Evolutionary conservation across 139 green algal species (phyloP), one percentile per base, ranked within the genome.

Genomic region (Ostreobium quekettii): DNA sequence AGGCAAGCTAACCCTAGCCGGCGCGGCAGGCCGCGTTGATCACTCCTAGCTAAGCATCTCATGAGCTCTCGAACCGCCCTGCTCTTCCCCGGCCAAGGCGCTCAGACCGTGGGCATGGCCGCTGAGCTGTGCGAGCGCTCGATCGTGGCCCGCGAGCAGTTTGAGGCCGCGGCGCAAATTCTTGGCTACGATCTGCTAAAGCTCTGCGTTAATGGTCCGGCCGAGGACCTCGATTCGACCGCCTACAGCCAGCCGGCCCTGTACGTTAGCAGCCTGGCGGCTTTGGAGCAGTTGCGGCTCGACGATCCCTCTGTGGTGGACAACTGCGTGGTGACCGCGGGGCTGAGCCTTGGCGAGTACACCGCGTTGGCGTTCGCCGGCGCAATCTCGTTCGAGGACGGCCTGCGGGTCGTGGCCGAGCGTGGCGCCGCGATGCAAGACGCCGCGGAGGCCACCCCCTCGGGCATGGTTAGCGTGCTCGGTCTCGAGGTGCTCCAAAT

Each of bases 361-460:
- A 99, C 94, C 11, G 95, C 95, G 1, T 86, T 99, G 26, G 78
- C 89, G 1, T 99, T 97, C 70, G 91, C 91, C 5, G 88, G 82
- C 31, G 85, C 82, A 36, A 76, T 92, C 63, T 86, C 58, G 78
- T 98, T 98, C 83, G 92, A 97, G 79, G 92, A 97, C 77, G 93
- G 93, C 26, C 64, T 99, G 67, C 78, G 77, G 35, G 82, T 98
- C 56, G 94, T 99, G 36, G 92, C 97, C 80, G 78, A 95, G 37
- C 80, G 94, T n/a, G 94, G 94, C 5, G 87, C 97, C 80, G 87
- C 82, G 78, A 99, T 99, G 94, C 93, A 99, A 80, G 91, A 88
- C 22, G 94, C 94, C 3, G 91, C 94, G n/a, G 91, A 99, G 70
- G 87, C 88, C 1, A 72, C 69, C 29, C 81, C 83, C 15, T 92